These are phyloP conservation scores for Annulohypoxylon bovei DNA, from an alignment of 495 filamentous ascomycete species.

Conservation along the genomic window DNA sequence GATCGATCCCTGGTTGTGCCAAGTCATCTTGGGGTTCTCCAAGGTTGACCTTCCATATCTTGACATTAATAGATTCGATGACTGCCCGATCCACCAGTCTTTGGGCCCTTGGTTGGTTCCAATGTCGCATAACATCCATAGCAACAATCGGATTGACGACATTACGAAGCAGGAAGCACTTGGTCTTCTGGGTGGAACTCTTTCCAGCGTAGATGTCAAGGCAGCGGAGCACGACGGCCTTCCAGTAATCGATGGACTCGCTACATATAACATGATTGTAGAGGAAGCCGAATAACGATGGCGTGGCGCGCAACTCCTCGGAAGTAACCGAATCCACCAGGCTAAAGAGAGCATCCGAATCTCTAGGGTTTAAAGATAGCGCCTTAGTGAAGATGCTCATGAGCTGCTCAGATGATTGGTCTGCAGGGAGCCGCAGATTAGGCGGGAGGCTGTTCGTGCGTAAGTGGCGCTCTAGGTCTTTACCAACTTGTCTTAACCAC, in stretches of 20 bases:
- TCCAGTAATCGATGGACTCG: slow-evolving; percentile 89
- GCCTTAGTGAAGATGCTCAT: slow-evolving; percentile 87
- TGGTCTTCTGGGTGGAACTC: slow-evolving; percentile 81
- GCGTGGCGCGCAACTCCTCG: slow-evolving; percentile 80
- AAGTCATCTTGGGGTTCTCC: slow-evolving; percentile 86
- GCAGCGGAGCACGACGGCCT: slow-evolving; percentile 82
- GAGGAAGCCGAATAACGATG: slow-evolving; percentile 81
- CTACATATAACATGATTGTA: slow-evolving; percentile 85
- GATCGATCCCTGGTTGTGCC: slow-evolving; percentile 87
- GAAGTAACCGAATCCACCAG: slow-evolving; percentile 85
- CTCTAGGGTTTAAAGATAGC: slow-evolving; percentile 74
- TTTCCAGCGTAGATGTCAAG: slow-evolving; percentile 87
- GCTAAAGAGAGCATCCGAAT: slow-evolving; percentile 87
- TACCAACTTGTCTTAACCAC: slow-evolving; percentile 77
- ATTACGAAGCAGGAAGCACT: slow-evolving; percentile 91
- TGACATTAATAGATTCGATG: slow-evolving; percentile 90
- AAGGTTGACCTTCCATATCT: slow-evolving; percentile 91
- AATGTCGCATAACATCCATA: slow-evolving; percentile 88
- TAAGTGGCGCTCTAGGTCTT: slow-evolving; percentile 76
- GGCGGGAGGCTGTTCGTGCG: slow-evolving; percentile 73
- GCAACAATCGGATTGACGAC: slow-evolving; percentile 96
- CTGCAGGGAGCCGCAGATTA: slow-evolving; percentile 80
- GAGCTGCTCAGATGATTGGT: slow-evolving; percentile 88
- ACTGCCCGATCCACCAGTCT: slow-evolving; percentile 87
- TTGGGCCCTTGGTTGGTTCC: slow-evolving; percentile 67